phyloP scores from a whole-genome alignment of 2,329 filamentous ascomycete genomes.

The Stachybotrys chlorohalonatus region DNA sequence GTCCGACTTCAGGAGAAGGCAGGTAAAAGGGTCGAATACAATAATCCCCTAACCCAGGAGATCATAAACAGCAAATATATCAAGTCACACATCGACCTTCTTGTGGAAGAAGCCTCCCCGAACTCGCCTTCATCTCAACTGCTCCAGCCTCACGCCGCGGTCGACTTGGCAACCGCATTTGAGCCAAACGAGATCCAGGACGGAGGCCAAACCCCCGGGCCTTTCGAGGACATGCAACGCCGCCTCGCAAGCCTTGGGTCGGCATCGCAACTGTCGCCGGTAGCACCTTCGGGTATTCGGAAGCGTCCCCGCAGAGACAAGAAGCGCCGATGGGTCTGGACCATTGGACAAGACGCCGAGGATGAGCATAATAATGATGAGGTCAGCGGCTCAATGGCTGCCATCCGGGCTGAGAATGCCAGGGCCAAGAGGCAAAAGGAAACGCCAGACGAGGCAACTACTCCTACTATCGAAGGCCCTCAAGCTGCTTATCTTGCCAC shows the following conservation, averaged over 20 bases:
- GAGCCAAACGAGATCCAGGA: constrained; percentile 46
- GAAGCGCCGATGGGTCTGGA: constrained; percentile 58
- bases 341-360: constrained; percentile 46
- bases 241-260: constrained; percentile 41
- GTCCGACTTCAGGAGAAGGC: constrained; percentile 45
- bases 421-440: constrained; percentile 7
- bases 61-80: constrained; percentile 55
- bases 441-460: constrained; percentile 11
- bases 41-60: constrained; percentile 53
- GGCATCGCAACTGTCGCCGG: constrained; percentile 30
- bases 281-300: constrained; percentile 34
- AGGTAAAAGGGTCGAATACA: constrained; percentile 49
- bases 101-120: constrained; percentile 47
- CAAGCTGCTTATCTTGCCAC: constrained; percentile 17
- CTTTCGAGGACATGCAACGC: constrained; percentile 54
- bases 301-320: constrained; percentile 49
- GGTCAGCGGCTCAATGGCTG: constrained; percentile 32
- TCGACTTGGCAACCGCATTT: constrained; percentile 43
- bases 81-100: constrained; percentile 54
- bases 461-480: constrained; percentile 6
- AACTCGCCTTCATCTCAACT: constrained; percentile 26
- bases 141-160: constrained; percentile 26
- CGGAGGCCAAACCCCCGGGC: constrained; percentile 52
- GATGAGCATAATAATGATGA: constrained; percentile 32
- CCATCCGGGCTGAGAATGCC: constrained; percentile 24